Evolutionary conservation across 176 grass and related monocot genomes (phyloP), one percentile per base, ranked within the genome.

Genomic region (Ampelocalamus luodianensis): DNA sequence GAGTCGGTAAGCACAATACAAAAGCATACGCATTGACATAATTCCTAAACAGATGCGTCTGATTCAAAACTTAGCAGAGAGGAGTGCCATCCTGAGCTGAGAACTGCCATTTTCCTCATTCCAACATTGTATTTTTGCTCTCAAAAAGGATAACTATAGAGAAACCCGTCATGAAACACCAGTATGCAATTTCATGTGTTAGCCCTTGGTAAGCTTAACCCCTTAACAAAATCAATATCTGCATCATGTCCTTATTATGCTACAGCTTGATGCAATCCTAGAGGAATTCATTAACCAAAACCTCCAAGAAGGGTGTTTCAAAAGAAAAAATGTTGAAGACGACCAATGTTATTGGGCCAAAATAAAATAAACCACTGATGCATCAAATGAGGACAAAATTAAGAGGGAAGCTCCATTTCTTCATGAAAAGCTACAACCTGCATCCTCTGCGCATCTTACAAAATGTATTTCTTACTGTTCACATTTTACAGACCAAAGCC

Each of bases 331-430:
- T 55, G 22, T 70, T 56, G 79, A 65, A 49, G 42, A 48, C 10
- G 6, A 48, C 39, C 10, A 59, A 22, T 56, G 8, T 56, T 58
- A 37, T 15, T 12, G n/a, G 76, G 40, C 23, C 22, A 79, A 87
- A 16, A 26, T 16, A 55, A 72, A 76, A 81, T 48, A 53, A 73
- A 73, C 27, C 37, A 84, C 55, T 79, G 78, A 78, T 58, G 26
- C 18, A 80, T 43, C 38, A 43, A 59, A 65, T 15, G 29, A 42
- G 40, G 17, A 46, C 40, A 68, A 84, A 85, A 61, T 7, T 45
- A 24, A n/a, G 18, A 42, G 72, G 9, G 40, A 74, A 77, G 39
- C 3, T 43, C 51, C 22, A 78, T 6, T 53, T 32, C 46, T 49
- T 49, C 20, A 46, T 36, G 42, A 49, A 66, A 48, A 22, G 62